These are phyloP conservation scores for Solanum piurae DNA, from an alignment of 257 asterid species.

Conservation along the genomic window DNA sequence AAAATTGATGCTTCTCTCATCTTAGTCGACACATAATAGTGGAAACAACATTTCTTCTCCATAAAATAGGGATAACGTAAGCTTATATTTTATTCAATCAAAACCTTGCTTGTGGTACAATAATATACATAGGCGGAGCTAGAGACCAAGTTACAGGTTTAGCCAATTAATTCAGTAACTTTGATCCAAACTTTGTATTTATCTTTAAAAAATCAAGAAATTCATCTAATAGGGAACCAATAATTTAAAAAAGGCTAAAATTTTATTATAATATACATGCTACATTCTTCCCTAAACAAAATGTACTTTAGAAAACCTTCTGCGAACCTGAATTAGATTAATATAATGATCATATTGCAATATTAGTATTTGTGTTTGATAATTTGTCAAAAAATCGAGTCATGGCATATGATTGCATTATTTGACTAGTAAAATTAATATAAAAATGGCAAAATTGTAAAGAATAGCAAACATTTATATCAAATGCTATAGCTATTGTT, in stretches of 20 bases:
- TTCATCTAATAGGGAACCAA: background rate
- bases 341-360: background rate
- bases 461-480: background rate
- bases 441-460: accelerated
- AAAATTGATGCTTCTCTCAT: background rate
- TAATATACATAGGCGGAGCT: background rate
- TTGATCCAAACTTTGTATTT: background rate
- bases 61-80: background rate
- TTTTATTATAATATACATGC: background rate
- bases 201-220: background rate
- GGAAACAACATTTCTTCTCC: background rate
- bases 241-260: background rate
- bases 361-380: background rate
- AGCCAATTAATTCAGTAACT: accelerated
- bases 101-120: background rate
- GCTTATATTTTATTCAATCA: background rate
- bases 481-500: accelerated
- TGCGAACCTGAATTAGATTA: background rate
- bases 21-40: background rate
- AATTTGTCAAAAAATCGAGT: background rate
- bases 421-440: background rate
- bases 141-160: background rate
- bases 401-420: background rate
- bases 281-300: background rate
- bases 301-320: background rate